Evolutionary conservation across 129 eudicot species (phyloP), one percentile per base, ranked within the genome.

Genomic region (Calendula officinalis): DNA sequence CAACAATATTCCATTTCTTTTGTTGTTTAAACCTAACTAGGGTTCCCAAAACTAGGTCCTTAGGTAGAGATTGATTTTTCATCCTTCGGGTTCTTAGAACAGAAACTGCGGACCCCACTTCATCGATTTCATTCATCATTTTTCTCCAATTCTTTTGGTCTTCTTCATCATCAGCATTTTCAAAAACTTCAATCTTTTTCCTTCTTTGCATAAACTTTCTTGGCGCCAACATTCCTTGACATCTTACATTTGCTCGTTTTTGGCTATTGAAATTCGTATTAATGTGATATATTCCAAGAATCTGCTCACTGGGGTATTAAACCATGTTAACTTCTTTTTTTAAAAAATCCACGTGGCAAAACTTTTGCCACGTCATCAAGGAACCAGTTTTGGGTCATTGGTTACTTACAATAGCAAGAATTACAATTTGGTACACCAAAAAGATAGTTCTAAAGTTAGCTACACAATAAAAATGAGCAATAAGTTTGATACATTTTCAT

Each of bases 1-100:
- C 75, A 82, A 94, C 97, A 75, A 88, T 80, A 71, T 86, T 88
- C 99, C 99, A 94, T 75, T 86, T 94, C 84, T 88, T 94, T 56
- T 85, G 90, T 79, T 94, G 96, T 73, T 88, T 94, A 67, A 94
- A 92, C 59, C 98, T 79, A 59, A 82, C 84, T 40, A 92, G 64
- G 60, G 96, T 92, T 22, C 98, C 98, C 48, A 92, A 70, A 63
- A 92, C 91, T 7, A 88, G 75, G 58, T 92, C 85, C 46, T 88
- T 92, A 0, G 95, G 91, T 61, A 92, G 84, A 68, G 96, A 67
- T 72, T 83, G 77, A 41, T 83, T 83, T 73, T 78, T 77, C 8
- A 64, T 63, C 82, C 87, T 81, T 69, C 78, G 76, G 60, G 54
- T 77, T 58, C 78, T 77, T 59, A 92, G 96, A 35, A 85, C 96